Evolutionary conservation across 768 basidiomycete genomes (phyloP), one percentile per base, ranked within the genome.

Genomic region (Podaxis sp.): DNA sequence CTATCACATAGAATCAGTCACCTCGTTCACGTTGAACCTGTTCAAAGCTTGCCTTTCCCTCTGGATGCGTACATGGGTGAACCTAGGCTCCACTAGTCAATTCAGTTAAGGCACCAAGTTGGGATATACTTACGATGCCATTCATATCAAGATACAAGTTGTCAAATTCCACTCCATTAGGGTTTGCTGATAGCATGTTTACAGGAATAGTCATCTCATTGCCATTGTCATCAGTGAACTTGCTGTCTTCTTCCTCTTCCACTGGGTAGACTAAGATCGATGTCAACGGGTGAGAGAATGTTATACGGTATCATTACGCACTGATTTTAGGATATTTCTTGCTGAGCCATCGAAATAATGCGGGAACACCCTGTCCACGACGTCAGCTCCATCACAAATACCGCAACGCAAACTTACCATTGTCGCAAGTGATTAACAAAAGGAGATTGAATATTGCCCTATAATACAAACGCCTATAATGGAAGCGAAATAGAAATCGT

Each of bases 101-200:
- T 55, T 58, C 40, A 48, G 20, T 10, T 44, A 49, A 11, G 55
- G 53, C 41, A 11, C 44, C 33, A 41, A 22, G 28, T 55, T 6
- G 20, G 41, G 13, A n/a, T 20, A 30, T 22, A 79, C 89, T 66
- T 67, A 94, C 97, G 74, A 99, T 99, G 67, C 94, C 97, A 74
- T 99, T 99, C 97, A 99, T 99, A 73, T 99, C 96, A 48, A 99
- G 82, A 74, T 99, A 99, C 51, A 99, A 80, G 74, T 93, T 95
- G 78, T 99, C 97, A 67, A 96, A 94, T 78, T 99, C 97, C 62
- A 82, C 80, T 26, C 90, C 94, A 73, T 99, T 99, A n/a, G 97
- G 97, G 74, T 99, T 99, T 36, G 91, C 82, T 40, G 78, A 72
- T 33, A 85, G 77, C 65, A 91, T 93, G 74, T 95, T 90, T 50